phyloP scores from a whole-genome alignment of 306 rosid species.

The Lathyrus sativus region DNA sequence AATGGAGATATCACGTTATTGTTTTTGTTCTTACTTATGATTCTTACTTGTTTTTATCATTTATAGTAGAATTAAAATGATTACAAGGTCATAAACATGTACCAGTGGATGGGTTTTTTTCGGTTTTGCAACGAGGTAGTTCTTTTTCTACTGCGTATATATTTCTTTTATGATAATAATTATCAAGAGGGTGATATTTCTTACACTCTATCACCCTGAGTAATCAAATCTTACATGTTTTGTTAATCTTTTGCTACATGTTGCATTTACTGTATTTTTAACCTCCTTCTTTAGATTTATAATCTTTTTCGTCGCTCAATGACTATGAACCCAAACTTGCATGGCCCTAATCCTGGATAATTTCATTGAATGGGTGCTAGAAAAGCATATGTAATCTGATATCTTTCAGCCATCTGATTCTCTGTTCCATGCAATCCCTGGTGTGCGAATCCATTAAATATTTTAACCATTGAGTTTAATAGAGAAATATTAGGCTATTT shows the following conservation, averaged over 20 bases:
- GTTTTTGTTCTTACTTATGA: background rate
- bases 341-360: conserved; percentile 96
- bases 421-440: conserved; percentile 45
- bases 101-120: conserved; percentile 96
- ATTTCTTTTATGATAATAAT: conserved; percentile 14
- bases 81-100: conserved; percentile 95
- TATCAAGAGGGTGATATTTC: background rate
- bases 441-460: conserved; percentile 37
- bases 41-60: conserved; percentile 37
- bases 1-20: conserved; percentile 24
- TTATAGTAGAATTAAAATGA: conserved; percentile 76
- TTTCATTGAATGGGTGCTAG: conserved; percentile 86
- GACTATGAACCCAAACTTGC: conserved; percentile 86
- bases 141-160: conserved; percentile 15
- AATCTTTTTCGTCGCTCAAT: conserved; percentile 41
- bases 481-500: background rate
- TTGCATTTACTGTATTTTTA: conserved; percentile 18
- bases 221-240: conserved; percentile 11
- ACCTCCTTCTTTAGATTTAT: conserved; percentile 8
- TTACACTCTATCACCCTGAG: background rate
- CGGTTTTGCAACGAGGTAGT: conserved; percentile 95
- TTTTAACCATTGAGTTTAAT: conserved; percentile 3
- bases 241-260: background rate
- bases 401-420: conserved; percentile 42
- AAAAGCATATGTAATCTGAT: conserved; percentile 52